These are phyloP conservation scores for Crassisporium funariophilum DNA, from an alignment of 768 basidiomycete species.

Conservation along the genomic window DNA sequence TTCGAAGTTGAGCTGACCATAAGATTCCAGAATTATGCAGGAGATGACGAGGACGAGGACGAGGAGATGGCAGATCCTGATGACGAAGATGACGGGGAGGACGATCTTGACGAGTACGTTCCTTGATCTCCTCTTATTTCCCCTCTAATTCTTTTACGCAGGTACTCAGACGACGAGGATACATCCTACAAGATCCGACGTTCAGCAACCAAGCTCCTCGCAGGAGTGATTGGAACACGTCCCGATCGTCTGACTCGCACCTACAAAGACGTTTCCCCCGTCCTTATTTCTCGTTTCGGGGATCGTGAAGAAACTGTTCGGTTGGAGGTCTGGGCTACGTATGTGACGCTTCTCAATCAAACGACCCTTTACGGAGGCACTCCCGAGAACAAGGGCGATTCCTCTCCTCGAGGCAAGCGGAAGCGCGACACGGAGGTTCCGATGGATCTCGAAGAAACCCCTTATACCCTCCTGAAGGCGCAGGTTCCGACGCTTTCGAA, in stretches of 20 bases:
- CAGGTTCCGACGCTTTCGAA: slow-evolving; percentile 83
- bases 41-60: slow-evolving; percentile 50
- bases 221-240: slow-evolving; percentile 84
- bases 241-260: slow-evolving; percentile 81
- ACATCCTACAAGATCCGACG: slow-evolving; percentile 97
- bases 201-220: slow-evolving; percentile 86
- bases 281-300: slow-evolving; percentile 87
- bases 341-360: slow-evolving; percentile 79
- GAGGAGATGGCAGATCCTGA: slow-evolving; percentile 69
- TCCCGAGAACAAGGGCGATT: slow-evolving; percentile 53
- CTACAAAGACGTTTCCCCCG: slow-evolving; percentile 84
- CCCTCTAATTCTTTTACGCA: slow-evolving; percentile 29
- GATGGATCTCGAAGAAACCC: slow-evolving; percentile 75
- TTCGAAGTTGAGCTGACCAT: background rate
- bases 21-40: slow-evolving; percentile 50
- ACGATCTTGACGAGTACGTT: slow-evolving; percentile 78
- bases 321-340: slow-evolving; percentile 90
- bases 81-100: slow-evolving; percentile 82
- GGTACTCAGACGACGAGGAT: slow-evolving; percentile 98
- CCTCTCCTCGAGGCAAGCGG: slow-evolving; percentile 61
- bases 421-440: slow-evolving; percentile 75
- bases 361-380: slow-evolving; percentile 78
- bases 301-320: slow-evolving; percentile 96
- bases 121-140: background rate
- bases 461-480: slow-evolving; percentile 65